Conservation (phyloP, 495 filamentous ascomycete genomes). For the Platismatia glauca region DNA sequence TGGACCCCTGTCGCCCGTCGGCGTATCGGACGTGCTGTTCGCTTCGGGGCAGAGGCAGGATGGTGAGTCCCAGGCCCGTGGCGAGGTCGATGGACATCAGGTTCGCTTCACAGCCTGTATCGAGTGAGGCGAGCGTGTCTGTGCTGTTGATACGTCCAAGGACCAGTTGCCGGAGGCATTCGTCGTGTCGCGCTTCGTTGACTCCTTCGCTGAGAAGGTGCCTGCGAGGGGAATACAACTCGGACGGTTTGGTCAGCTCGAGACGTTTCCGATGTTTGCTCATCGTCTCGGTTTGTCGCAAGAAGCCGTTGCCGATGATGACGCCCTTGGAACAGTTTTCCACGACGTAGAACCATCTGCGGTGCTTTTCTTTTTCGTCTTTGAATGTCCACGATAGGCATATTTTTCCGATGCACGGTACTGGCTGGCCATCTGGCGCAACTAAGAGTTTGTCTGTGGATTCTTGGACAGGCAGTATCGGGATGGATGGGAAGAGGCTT, state of each 20-base stretch:
- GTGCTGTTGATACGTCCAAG: background rate
- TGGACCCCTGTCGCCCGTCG: conserved; percentile 1
- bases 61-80: background rate
- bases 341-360: conserved; percentile 7
- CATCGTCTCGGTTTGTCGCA: conserved; percentile 11
- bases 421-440: conserved; percentile 6
- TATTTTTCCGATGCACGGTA: conserved; percentile 5
- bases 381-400: conserved; percentile 3
- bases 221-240: background rate
- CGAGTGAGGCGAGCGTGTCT: background rate
- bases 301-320: conserved; percentile 12
- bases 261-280: conserved; percentile 2
- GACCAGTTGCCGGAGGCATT: conserved; percentile 3
- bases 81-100: conserved; percentile 10
- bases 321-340: conserved; percentile 8
- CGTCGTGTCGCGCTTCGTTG: conserved; percentile 4
- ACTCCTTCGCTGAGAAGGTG: conserved; percentile 5
- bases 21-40: conserved; percentile 3
- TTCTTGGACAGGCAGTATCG: background rate
- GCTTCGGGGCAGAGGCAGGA: background rate
- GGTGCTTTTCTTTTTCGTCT: background rate
- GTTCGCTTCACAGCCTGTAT: conserved; percentile 15
- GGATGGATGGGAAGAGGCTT: background rate
- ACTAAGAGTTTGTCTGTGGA: conserved; percentile 3
- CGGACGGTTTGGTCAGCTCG: background rate